Conservation (phyloP, 352 stramenopile genomes). For the Phytopythium mirpurense region DNA sequence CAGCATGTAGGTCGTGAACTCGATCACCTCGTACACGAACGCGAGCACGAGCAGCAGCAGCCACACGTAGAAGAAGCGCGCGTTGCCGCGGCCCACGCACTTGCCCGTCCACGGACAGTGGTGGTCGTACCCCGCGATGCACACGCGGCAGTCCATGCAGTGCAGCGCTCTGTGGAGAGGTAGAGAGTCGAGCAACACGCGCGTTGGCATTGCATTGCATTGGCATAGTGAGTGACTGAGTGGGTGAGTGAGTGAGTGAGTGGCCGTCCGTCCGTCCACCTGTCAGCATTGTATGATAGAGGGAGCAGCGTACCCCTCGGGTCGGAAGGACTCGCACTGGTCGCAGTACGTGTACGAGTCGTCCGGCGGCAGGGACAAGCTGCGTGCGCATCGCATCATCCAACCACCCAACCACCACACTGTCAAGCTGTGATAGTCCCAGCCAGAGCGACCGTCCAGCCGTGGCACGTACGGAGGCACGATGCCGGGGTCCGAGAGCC, state of each 20-base stretch:
- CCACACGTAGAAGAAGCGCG: slow-evolving; percentile 82
- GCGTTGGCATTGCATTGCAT: too few relatives aligned
- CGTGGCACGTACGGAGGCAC: slow-evolving; percentile 30
- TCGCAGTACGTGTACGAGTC: slow-evolving; percentile 77
- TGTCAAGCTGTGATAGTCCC: too few relatives aligned
- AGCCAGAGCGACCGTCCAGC: too few relatives aligned
- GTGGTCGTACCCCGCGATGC: slow-evolving; percentile 88
- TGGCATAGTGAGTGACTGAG: too few relatives aligned
- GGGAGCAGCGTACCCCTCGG: slow-evolving; percentile 39
- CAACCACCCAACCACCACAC: too few relatives aligned
- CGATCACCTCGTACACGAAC: slow-evolving; percentile 86
- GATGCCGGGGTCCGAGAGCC: slow-evolving; percentile 69
- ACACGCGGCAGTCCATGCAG: slow-evolving; percentile 86
- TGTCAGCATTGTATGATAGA: too few relatives aligned
- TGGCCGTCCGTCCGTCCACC: too few relatives aligned
- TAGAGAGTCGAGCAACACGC: too few relatives aligned
- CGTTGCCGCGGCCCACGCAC: slow-evolving; percentile 79
- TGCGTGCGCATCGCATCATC: slow-evolving; percentile 5
- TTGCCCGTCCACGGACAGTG: slow-evolving; percentile 93
- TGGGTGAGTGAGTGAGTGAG: too few relatives aligned
- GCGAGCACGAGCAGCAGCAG: slow-evolving; percentile 80
- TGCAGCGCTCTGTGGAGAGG: slow-evolving; percentile 77
- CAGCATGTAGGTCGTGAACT: slow-evolving; percentile 84
- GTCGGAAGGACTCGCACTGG: slow-evolving; percentile 73
- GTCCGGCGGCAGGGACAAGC: slow-evolving; percentile 29